Evolutionary conservation across 2,329 filamentous ascomycete species (phyloP).

Genomic region (Alternaria sp.): DNA sequence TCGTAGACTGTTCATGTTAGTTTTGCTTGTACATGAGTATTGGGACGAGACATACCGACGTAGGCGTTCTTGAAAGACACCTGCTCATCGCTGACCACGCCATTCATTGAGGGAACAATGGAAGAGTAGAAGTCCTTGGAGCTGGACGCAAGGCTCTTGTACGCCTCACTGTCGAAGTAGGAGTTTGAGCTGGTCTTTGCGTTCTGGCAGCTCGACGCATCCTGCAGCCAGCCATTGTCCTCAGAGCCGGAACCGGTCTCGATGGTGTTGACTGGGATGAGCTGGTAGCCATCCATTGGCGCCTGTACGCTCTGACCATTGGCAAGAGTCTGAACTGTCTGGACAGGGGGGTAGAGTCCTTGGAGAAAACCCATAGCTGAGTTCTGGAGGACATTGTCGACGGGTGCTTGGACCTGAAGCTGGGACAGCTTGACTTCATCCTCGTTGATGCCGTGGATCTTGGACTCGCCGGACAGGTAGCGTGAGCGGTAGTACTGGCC

Average conservation of each 20-base stretch:
- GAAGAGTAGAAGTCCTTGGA: conserved; percentile 62
- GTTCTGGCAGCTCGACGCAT: conserved; percentile 61
- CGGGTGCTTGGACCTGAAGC: conserved; percentile 73
- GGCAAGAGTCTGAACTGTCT: conserved; percentile 65
- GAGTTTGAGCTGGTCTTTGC: conserved; percentile 64
- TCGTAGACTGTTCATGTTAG: conserved; percentile 58
- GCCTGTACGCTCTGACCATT: conserved; percentile 72
- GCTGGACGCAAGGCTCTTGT: conserved; percentile 54
- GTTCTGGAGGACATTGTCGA: conserved; percentile 78
- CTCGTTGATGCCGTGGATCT: conserved; percentile 70
- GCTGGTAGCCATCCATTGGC: conserved; percentile 82
- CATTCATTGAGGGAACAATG: conserved; percentile 60
- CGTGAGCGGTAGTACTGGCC: conserved; percentile 77
- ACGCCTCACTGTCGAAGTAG: conserved; percentile 62
- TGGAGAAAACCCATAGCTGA: conserved; percentile 83
- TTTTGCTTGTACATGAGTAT: neutral
- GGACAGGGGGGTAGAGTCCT: conserved; percentile 81
- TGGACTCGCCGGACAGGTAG: conserved; percentile 71
- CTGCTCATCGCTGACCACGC: conserved; percentile 56
- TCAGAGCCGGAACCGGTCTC: conserved; percentile 65
- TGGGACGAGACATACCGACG: conserved; percentile 56
- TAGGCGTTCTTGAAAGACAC: conserved; percentile 69
- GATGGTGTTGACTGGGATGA: conserved; percentile 75
- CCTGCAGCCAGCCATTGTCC: conserved; percentile 65
- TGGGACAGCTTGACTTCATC: conserved; percentile 73